phyloP scores from a whole-genome alignment of 2,329 filamentous ascomycete genomes.

The Geosmithia flava region DNA sequence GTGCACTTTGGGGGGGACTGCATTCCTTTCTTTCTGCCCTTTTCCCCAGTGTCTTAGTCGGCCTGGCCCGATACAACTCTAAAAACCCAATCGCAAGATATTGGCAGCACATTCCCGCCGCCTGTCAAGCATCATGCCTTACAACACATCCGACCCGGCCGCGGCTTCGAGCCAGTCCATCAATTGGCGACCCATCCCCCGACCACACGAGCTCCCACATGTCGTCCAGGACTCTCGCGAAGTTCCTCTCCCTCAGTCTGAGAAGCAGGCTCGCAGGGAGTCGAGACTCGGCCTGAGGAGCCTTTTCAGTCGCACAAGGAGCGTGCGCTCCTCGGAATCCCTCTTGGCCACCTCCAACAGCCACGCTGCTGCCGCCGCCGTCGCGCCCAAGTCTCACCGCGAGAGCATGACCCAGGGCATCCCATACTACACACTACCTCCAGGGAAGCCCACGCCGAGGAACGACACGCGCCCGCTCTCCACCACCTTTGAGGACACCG shows the following conservation, averaged over 20 bases:
- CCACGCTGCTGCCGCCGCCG: not conserved
- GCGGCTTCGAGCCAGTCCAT: not conserved
- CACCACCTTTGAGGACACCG: conserved; percentile 1
- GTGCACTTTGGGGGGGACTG: too few relatives aligned
- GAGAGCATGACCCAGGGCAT: conserved; percentile 1
- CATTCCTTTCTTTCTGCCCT: too few relatives aligned
- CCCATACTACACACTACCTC: conserved; percentile 1
- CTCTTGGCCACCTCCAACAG: not conserved
- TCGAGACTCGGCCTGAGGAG: conserved; percentile 31
- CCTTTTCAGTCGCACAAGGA: conserved; percentile 35
- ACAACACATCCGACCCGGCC: not conserved
- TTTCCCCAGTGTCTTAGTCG: not conserved
- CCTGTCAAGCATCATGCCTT: not conserved
- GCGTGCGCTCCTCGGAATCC: conserved; percentile 18
- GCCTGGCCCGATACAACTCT: not conserved
- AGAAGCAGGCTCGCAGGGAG: conserved; percentile 27
- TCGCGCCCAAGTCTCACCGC: not conserved
- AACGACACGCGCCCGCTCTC: conserved; percentile 11
- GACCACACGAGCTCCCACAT: conserved; percentile 4
- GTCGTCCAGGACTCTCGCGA: conserved; percentile 1
- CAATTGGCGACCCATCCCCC: not conserved
- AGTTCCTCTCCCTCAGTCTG: conserved; percentile 5
- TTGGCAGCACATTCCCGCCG: too few relatives aligned
- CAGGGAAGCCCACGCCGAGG: conserved; percentile 5
- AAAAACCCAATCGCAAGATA: not conserved